Percentiles rank a stretch among this genome's conserved stretches.
Conservation (phyloP, 2,329 filamentous ascomycete species). For the Coniochaeta ligniaria region DNA sequence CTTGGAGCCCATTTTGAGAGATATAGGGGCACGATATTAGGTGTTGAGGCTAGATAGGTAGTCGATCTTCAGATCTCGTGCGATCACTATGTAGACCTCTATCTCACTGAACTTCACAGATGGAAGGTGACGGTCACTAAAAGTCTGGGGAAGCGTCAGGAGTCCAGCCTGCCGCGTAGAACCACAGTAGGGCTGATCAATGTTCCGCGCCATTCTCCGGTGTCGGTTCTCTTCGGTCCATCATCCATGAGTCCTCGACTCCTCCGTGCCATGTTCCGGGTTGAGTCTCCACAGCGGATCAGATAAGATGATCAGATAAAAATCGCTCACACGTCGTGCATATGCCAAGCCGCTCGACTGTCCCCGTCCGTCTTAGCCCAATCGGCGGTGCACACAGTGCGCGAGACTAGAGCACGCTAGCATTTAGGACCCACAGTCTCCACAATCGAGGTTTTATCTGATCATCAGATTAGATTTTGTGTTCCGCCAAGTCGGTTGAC, state of each 20-base stretch:
- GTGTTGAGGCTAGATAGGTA: background rate
- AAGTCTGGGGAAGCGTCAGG: background rate
- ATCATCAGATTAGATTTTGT: slow-evolving; percentile 1
- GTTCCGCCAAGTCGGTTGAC: too few relatives aligned
- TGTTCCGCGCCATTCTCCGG: background rate
- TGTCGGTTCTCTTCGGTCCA: background rate
- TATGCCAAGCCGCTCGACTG: background rate
- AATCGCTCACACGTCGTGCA: background rate
- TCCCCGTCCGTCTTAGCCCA: background rate
- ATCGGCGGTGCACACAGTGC: background rate
- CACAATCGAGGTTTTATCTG: background rate
- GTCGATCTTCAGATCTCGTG: background rate
- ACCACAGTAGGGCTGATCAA: background rate
- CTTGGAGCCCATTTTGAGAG: slow-evolving; percentile 10
- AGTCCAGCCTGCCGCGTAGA: background rate
- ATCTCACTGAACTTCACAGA: background rate
- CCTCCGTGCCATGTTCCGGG: background rate
- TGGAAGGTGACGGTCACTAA: background rate
- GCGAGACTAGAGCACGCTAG: background rate
- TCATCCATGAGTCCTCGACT: background rate
- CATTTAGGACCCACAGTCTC: background rate
- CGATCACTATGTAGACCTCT: background rate
- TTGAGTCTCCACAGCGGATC: background rate
- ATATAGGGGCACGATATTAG: too few relatives aligned
- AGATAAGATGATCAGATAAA: background rate